Percentiles rank a stretch among this genome's conserved stretches.
Evolutionary conservation across 129 eudicot species (phyloP).

Genomic region (Lactuca sativa): DNA sequence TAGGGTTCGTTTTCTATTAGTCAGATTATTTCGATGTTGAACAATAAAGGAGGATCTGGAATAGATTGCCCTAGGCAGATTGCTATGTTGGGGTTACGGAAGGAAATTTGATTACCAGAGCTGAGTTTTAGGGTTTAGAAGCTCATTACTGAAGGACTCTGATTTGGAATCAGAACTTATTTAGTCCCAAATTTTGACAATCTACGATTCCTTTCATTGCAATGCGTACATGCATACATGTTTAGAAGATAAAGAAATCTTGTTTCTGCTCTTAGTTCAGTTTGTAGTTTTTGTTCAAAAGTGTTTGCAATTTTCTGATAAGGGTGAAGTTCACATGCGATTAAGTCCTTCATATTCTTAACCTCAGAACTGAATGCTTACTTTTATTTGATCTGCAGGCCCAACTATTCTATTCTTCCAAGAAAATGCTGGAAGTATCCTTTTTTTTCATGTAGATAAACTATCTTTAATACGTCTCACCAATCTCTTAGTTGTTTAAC

Average conservation of each 20-base stretch:
- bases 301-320: background rate
- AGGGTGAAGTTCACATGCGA: background rate
- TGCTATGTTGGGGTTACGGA: constrained; percentile 6
- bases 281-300: background rate
- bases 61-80: background rate
- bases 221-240: constrained; percentile 2
- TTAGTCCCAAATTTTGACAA: background rate
- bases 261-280: constrained; percentile 2
- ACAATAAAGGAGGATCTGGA: constrained; percentile 1
- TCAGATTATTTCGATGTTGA: background rate
- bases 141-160: background rate
- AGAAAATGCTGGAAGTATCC: constrained; percentile 99
- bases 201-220: constrained; percentile 6
- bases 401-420: constrained; percentile 93
- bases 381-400: constrained; percentile 52
- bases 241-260: constrained; percentile 1
- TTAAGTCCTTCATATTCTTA: background rate
- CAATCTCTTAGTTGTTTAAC: background rate
- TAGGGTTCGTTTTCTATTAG: constrained; percentile 10
- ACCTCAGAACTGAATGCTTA: background rate
- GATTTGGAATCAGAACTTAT: background rate
- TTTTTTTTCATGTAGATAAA: constrained; percentile 14
- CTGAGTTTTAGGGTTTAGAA: constrained; percentile 13
- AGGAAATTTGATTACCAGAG: background rate
- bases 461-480: background rate